A percentile compares a stretch with the other conserved stretches of the same genome.
phyloP scores from a whole-genome alignment of 495 filamentous ascomycete species.

The Friedmanniomyces simplex region DNA sequence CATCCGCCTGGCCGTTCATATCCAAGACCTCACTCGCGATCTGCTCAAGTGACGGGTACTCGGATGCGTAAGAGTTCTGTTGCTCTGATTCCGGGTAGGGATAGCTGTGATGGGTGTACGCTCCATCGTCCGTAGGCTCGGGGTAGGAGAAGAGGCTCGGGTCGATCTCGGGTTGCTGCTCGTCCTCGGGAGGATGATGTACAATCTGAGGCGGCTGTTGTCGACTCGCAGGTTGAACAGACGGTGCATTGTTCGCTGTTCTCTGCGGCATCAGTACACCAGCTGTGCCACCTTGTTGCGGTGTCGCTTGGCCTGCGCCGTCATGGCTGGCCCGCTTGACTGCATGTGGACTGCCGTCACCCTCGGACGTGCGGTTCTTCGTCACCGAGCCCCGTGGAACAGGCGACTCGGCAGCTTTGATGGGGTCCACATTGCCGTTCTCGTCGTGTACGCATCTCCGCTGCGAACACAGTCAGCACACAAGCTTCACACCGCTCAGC shows the following conservation, averaged over 20 bases:
- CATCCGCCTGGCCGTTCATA: slow-evolving; percentile 14
- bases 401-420: slow-evolving; percentile 50
- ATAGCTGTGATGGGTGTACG: slow-evolving; percentile 1
- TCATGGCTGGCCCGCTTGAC: slow-evolving; percentile 15
- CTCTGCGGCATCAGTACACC: slow-evolving; percentile 10
- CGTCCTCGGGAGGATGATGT: slow-evolving; percentile 1
- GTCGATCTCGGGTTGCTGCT: slow-evolving; percentile 15
- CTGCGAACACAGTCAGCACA: slow-evolving; percentile 32
- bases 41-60: slow-evolving; percentile 20
- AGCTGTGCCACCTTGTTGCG: background rate
- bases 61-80: background rate
- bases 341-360: background rate
- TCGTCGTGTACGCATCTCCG: slow-evolving; percentile 61
- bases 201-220: slow-evolving; percentile 3
- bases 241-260: background rate
- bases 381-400: slow-evolving; percentile 44
- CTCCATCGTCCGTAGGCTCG: background rate
- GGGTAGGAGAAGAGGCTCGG: slow-evolving; percentile 16
- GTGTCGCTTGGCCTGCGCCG: background rate
- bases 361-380: slow-evolving; percentile 16
- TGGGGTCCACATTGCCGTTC: slow-evolving; percentile 51
- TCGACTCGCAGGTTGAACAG: background rate
- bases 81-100: slow-evolving; percentile 8
- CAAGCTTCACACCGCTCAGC: background rate
- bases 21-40: slow-evolving; percentile 23